Evolutionary conservation across 83 land plant species (phyloP).

Genomic region (Picea abies): DNA sequence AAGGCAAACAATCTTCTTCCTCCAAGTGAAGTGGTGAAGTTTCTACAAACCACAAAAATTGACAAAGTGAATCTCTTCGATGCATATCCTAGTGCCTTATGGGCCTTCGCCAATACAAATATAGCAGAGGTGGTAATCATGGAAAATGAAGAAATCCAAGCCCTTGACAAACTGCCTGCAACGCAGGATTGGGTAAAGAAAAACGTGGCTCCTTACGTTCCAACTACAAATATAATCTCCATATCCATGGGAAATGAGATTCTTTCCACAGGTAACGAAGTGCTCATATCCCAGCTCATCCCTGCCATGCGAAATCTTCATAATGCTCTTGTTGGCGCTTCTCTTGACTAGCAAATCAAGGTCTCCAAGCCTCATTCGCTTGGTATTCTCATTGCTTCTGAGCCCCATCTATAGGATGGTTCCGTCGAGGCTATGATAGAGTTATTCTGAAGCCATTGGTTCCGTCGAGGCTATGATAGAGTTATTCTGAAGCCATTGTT

Average conservation of each 20-base stretch:
- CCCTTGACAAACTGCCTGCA: constrained; percentile 20
- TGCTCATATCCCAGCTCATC: too few species aligned
- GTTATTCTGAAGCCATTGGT: constrained; percentile 28
- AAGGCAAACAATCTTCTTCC: too few species aligned
- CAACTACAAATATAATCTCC: constrained; percentile 34
- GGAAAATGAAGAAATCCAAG: neutral
- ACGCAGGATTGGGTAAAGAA: constrained; percentile 44
- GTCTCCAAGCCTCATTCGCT: constrained; percentile 73
- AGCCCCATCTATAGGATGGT: constrained; percentile 64
- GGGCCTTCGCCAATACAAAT: too few species aligned
- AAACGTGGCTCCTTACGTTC: constrained; percentile 40
- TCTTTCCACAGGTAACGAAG: too few species aligned
- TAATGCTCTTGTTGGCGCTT: constrained; percentile 33
- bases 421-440: constrained; percentile 29
- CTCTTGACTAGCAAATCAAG: constrained; percentile 42
- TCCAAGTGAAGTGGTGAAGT: too few species aligned
- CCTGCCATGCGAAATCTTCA: too few species aligned
- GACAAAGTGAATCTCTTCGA: too few species aligned
- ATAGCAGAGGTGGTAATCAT: neutral
- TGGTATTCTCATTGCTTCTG: constrained; percentile 37
- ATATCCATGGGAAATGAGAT: constrained; percentile 46
- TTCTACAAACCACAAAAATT: too few species aligned
- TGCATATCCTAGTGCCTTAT: too few species aligned
- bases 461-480: constrained; percentile 28
- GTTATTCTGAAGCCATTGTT: constrained; percentile 42